These are phyloP conservation scores for Oidiodendron maius DNA, from an alignment of 495 filamentous ascomycete species.

Conservation along the genomic window DNA sequence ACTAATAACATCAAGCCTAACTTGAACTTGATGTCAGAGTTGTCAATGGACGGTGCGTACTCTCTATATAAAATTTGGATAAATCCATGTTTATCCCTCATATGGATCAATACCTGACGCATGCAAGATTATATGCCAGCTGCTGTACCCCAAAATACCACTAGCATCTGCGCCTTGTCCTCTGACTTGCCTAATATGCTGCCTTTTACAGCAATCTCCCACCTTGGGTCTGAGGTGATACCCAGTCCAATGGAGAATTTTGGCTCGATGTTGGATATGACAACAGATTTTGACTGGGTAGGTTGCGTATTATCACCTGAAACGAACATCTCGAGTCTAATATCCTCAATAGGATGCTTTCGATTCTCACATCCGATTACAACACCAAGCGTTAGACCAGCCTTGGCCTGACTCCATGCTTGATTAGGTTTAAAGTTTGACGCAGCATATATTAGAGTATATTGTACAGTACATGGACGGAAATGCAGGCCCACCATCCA, in stretches of 20 bases:
- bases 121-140: too few species aligned
- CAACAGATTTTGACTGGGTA: constrained; percentile 35
- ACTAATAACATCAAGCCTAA: too few species aligned
- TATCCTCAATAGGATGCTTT: constrained; percentile 24
- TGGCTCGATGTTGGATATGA: constrained; percentile 24
- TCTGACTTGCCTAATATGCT: too few species aligned
- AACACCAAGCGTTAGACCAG: constrained; percentile 4
- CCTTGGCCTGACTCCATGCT: background rate
- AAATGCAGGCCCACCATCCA: background rate
- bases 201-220: too few species aligned
- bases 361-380: constrained; percentile 25
- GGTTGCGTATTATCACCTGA: background rate
- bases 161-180: too few species aligned
- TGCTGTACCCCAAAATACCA: too few species aligned
- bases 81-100: too few species aligned
- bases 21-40: constrained; percentile 13
- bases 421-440: background rate
- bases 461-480: background rate
- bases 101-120: too few species aligned
- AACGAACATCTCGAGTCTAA: constrained; percentile 11
- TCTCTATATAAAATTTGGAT: too few species aligned
- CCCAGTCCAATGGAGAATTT: constrained; percentile 21
- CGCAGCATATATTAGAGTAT: background rate
- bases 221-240: constrained; percentile 19
- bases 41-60: constrained; percentile 15